Base-by-base conservation (phyloP, 2,329 filamentous ascomycete species). In the Colletotrichum lini region DNA sequence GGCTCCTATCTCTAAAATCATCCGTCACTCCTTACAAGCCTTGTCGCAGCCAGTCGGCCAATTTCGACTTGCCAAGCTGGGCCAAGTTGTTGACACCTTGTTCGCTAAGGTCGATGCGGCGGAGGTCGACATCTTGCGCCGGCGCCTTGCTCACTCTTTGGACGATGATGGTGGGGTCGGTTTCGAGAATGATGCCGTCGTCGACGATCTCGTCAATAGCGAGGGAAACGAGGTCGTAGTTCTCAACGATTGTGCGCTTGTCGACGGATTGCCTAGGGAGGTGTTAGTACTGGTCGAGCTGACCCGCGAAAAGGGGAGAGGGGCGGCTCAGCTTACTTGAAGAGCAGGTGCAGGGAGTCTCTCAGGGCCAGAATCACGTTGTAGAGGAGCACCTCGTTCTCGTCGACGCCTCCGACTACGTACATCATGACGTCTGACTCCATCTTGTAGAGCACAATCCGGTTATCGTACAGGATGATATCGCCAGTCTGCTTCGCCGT, bases 341-440 rank as follows among this genome's bases (percentile, higher is more conserved):
- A 94, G 50, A 98, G 85, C 62, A 98, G 92, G 80, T 96, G 94
- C 78, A 98, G 86, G 61, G 93, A 93, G 84, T 98, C 96, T 76
- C 96, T 88, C 76, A 98, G 85, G n/a, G 95, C 94, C 68, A 98
- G 86, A 65, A 98, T 91, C 59, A 97, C 95, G 81, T 96, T 98
- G 86, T 98, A 98, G 63, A 99, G 88, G 81, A 99, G 86, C 66
- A 99, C 93, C 85, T 99, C 96, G 82, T 98, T 99, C 88, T 99
- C 96, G 64, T 98, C 94, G 64, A 94, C 89, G 65, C 92, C 91
- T 75, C 96, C 96, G 13, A 99, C 94, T 35, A 98, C 93, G 81
- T 98, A 98, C 80, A 91, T 90, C 93, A 98, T 98, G 68, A 98
- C 93, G 82, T 99, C 96, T 77, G 94, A 95, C 86, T 99, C 96